Evolutionary conservation across 768 basidiomycete genomes (phyloP), one percentile per base, ranked within the genome.

Genomic region (Gloeophyllum trabeum): DNA sequence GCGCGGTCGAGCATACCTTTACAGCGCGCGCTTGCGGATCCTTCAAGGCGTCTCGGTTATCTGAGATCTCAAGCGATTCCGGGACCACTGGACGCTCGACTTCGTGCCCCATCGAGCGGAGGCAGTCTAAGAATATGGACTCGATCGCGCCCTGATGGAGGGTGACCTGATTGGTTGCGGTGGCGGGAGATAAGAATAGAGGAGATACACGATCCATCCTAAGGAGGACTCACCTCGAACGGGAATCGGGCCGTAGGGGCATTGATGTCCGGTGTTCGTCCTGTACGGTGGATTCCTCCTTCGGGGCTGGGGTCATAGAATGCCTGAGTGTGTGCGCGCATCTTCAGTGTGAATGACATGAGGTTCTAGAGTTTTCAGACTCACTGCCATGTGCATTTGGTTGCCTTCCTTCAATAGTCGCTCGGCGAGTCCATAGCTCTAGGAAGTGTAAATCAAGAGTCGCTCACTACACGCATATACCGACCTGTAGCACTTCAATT

Each of bases 381-480:
- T 45, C 55, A 85, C 84, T 41, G 74, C 75, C 59, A 74, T 69
- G 46, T 83, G 74, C 68, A 88, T 67, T 39, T 82, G 79, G 44
- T 75, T 76, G 4, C 75, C 82, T 50, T 84, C 73, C 30, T 59
- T 65, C 20, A 86, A 45, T 18, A 88, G 52, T 3, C 72, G 67
- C 14, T 84, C 77, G 0, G 73, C 80, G 4, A 88, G 67, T 4
- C 84, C 85, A 59, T 88, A 87, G 47, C 83, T 88, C 83, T 87
- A 40, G 7, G 4, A 1, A 38, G 23, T 4, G 24, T 16, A 2
- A 4, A 20, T 30, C 20, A 24, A 20, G 20, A 5, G 3, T 2
- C 16, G 24, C 12, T 12, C 20, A 30, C 28, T 32, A 32, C 10
- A 16, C 16, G 24, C 14, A 20, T 52, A 21, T 20, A 16, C 10